Evolutionary conservation across 2,329 filamentous ascomycete species (phyloP), one percentile per base, ranked within the genome.

Genomic region (Grosmannia serpens): DNA sequence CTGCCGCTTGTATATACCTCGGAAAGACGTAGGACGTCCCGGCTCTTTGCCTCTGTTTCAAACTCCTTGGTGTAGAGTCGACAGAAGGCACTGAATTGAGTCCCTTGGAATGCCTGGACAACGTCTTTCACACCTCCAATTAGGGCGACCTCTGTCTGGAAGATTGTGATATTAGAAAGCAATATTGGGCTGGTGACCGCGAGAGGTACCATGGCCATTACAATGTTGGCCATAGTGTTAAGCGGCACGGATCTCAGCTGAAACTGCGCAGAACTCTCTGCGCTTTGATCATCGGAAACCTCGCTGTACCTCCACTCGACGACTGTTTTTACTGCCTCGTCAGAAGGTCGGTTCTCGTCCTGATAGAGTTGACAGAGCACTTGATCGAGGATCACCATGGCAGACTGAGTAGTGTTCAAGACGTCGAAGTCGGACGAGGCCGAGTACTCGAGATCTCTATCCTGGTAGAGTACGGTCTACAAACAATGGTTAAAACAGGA

Each of bases 121-220:
- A 41, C 17, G 11, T 57, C 56, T 29, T 52, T 29, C 2, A 41
- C 29, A n/a, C n/a, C 24, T 33, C 31, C 49, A 1, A 31, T 31
- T 13, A 57, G 24, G 35, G 50, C 50, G 29, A 57, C 15, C 49
- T 53, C 46, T 8, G 50, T 50, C 8, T 31, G n/a, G 46, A 57
- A 57, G 20, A n/a, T 44, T 2, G 38, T 60, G n/a, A 64, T 53
- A 1, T 57, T 49, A 11, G 53, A 20, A 7, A 64, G 24, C 7
- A 62, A 50, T 15, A 50, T n/a, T 4, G 64, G 63, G 31, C 53
- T 62, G 3, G 62, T 62, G 7, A 55, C 33, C 1, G 51, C 35
- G 8, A 65, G 46, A 20, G 62, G 59, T 4, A 64, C 57, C 61
- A 63, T 64, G 50, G 61, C 53, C n/a, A 62, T 58, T 22, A 64